A percentile compares a stretch with the other conserved stretches of the same genome.
These are phyloP conservation scores for Globisporangium nagaii DNA, from an alignment of 352 stramenopile genomes.

Conservation along the genomic window DNA sequence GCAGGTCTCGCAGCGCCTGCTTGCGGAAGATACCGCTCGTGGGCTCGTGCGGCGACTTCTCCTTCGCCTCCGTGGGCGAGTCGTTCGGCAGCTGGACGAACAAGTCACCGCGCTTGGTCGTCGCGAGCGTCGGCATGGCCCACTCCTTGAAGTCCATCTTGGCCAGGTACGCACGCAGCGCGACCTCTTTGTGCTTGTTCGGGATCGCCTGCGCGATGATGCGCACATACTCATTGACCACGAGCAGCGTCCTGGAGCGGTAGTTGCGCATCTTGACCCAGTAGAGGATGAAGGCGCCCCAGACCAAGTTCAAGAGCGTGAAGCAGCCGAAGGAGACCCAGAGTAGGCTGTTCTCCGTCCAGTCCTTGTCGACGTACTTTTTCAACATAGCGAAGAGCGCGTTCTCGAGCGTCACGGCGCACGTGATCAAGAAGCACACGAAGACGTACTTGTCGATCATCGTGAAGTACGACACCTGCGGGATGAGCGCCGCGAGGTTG, in stretches of 20 bases:
- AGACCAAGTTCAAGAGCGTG: slow-evolving; percentile 23
- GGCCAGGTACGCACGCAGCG: slow-evolving; percentile 15
- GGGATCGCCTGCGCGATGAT: slow-evolving; percentile 15
- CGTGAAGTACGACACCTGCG: slow-evolving; percentile 64
- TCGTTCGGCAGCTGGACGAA: slow-evolving; percentile 17
- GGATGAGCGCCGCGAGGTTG: slow-evolving; percentile 36
- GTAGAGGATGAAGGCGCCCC: slow-evolving; percentile 8
- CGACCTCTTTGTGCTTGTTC: slow-evolving; percentile 7
- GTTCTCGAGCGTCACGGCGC: slow-evolving; percentile 48
- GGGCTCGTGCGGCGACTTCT: slow-evolving; percentile 9
- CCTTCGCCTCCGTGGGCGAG: slow-evolving; percentile 8
- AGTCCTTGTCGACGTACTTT: not conserved
- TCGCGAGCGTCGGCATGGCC: slow-evolving; percentile 9
- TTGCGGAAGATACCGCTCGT: slow-evolving; percentile 16
- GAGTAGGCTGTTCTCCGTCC: slow-evolving; percentile 11
- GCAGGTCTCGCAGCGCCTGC: slow-evolving; percentile 12
- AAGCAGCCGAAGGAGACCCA: slow-evolving; percentile 16
- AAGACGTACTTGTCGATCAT: slow-evolving; percentile 22
- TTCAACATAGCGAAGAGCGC: too few species aligned
- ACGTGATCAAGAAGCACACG: slow-evolving; percentile 58
- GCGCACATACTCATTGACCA: slow-evolving; percentile 19
- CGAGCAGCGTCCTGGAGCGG: slow-evolving; percentile 6
- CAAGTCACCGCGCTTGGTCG: slow-evolving; percentile 11
- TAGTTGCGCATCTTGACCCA: slow-evolving; percentile 19
- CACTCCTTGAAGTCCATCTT: slow-evolving; percentile 5